phyloP scores from a whole-genome alignment of 2,329 filamentous ascomycete species.

The Metarhizium anisopliae region DNA sequence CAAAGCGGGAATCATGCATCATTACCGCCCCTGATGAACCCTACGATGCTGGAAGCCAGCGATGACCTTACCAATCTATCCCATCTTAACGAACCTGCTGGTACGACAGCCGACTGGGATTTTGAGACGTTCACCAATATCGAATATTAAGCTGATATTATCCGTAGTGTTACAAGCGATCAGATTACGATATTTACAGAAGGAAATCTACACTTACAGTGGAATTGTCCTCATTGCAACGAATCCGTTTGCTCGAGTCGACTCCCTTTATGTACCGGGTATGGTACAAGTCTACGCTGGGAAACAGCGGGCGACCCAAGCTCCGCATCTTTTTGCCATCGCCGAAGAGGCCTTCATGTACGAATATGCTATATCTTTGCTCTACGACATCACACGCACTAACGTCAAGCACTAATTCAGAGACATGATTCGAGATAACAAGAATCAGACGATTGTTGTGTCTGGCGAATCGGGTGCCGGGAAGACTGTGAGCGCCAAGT shows the following conservation, averaged over 20 bases:
- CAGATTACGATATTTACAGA: constrained; percentile 91
- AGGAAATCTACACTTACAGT: constrained; percentile 99
- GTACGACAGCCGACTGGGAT: constrained; percentile 37
- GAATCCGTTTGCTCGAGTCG: constrained; percentile 94
- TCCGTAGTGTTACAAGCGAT: constrained; percentile 85
- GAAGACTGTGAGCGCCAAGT: constrained; percentile 98
- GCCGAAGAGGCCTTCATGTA: constrained; percentile 97
- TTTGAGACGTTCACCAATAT: not conserved
- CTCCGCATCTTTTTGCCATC: constrained; percentile 96
- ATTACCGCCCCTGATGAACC: constrained; percentile 94
- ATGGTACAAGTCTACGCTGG: constrained; percentile 99
- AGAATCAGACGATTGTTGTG: constrained; percentile 98
- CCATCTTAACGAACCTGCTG: constrained; percentile 95
- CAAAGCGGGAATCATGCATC: constrained; percentile 67
- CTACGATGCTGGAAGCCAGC: constrained; percentile 94
- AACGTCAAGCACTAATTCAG: constrained; percentile 42
- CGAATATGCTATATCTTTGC: constrained; percentile 22
- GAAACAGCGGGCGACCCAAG: constrained; percentile 91
- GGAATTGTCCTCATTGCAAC: constrained; percentile 98
- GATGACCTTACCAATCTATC: constrained; percentile 96
- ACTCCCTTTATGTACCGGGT: constrained; percentile 94
- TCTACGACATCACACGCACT: constrained; percentile 18
- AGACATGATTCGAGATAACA: constrained; percentile 92
- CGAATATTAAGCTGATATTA: not conserved
- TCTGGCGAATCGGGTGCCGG: constrained; percentile 97